phyloP scores from a whole-genome alignment of 768 basidiomycete species.

The Saitozyma podzolica region DNA sequence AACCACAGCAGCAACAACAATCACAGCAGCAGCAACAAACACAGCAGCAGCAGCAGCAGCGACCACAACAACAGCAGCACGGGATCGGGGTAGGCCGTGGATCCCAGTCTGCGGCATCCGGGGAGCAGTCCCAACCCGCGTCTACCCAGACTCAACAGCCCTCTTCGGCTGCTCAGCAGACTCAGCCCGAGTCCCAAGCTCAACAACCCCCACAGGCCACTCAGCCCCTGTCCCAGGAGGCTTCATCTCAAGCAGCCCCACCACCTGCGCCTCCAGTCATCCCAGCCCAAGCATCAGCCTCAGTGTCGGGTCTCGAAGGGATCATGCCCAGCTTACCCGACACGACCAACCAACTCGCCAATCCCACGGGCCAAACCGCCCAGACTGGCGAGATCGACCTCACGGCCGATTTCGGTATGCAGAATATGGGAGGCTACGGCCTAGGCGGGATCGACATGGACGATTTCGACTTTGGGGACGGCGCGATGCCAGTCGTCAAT shows the following conservation, averaged over 20 bases:
- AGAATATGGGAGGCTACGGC: neutral
- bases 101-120: too few species aligned
- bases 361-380: neutral
- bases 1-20: slow-evolving; percentile 3
- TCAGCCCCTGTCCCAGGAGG: too few species aligned
- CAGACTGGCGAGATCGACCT: neutral
- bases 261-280: neutral
- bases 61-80: too few species aligned
- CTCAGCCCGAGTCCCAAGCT: too few species aligned
- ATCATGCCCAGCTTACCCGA: neutral
- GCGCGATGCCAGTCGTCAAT: slow-evolving; percentile 21
- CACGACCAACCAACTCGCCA: neutral
- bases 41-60: neutral
- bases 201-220: too few species aligned
- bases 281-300: neutral
- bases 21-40: slow-evolving; percentile 12
- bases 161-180: too few species aligned
- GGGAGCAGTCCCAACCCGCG: too few species aligned
- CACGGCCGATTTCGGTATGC: neutral
- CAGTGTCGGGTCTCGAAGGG: neutral
- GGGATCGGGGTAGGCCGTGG: too few species aligned
- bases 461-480: slow-evolving; percentile 31
- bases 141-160: too few species aligned
- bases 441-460: slow-evolving; percentile 25
- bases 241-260: neutral